Conservation (phyloP, 2,329 filamentous ascomycete species). For the Ploettnerulaceae sp. region DNA sequence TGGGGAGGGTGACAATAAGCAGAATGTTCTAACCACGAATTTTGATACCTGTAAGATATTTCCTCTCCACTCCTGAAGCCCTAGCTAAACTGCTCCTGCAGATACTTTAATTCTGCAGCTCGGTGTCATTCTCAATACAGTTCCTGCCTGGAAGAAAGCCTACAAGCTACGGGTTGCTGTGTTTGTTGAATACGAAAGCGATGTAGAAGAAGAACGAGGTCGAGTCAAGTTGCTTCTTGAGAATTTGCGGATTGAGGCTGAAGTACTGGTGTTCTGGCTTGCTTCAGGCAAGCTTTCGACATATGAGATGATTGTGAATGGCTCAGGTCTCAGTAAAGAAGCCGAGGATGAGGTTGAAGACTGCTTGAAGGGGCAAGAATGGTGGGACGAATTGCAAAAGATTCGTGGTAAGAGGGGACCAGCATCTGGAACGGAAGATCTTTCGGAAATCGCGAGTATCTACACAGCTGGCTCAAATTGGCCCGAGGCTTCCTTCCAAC, state of each 20-base stretch:
- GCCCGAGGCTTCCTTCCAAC: conserved; percentile 49
- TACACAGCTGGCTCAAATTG: conserved; percentile 41
- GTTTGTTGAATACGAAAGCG: conserved; percentile 83
- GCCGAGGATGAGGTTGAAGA: conserved; percentile 58
- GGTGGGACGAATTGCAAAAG: conserved; percentile 74
- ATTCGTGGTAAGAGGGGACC: conserved; percentile 39
- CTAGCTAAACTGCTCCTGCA: conserved; percentile 31
- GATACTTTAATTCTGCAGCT: conserved; percentile 79
- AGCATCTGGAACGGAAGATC: conserved; percentile 38
- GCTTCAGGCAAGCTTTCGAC: conserved; percentile 66
- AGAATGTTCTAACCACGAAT: conserved; percentile 73
- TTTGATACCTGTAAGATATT: conserved; percentile 87
- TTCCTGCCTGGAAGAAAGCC: conserved; percentile 71
- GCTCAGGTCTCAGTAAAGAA: conserved; percentile 50
- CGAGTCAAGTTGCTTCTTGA: conserved; percentile 70
- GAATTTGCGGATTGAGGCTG: conserved; percentile 75
- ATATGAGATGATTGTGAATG: conserved; percentile 77
- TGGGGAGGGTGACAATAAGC: conserved; percentile 56
- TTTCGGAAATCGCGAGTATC: conserved; percentile 41
- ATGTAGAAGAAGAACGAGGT: conserved; percentile 72
- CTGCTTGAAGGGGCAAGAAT: conserved; percentile 65
- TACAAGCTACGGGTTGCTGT: conserved; percentile 74
- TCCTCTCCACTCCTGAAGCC: conserved; percentile 3
- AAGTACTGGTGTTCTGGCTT: conserved; percentile 77
- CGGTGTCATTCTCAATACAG: conserved; percentile 77